Evolutionary conservation across 2,329 filamentous ascomycete genomes (phyloP), one percentile per base, ranked within the genome.

Genomic region (Elsinoe arachidis): DNA sequence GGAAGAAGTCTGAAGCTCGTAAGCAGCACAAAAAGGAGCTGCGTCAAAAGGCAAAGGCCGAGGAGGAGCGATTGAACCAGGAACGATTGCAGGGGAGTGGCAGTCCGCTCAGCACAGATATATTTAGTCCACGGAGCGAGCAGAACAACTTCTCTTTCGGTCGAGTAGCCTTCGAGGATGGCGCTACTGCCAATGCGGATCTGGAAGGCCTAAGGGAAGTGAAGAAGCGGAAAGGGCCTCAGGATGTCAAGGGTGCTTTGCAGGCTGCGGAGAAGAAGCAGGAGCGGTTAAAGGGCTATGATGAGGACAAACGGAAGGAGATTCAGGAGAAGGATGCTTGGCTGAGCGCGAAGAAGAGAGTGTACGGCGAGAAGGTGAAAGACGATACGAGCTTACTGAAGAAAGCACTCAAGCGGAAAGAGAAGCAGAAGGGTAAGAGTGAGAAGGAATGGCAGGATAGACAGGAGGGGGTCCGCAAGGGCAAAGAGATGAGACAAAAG

Each of bases 321-420:
- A 86, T 97, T 44, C 84, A 90, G 60, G 89, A 96, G 72, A 97
- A 97, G 77, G 92, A 99, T 66, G 78, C 85, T 58, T 99, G 93
- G 93, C 78, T 96, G 59, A 92, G 88, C 49, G 93, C 93, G 2
- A 87, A 92, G 72, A 89, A 90, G 72, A 84, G 87, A 21, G 90
- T 87, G 1, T 88, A 95, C 70, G 93, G 93, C 51, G 91, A 96
- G 68, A 88, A 89, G 69, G 86, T 96, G 34, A 84, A 84, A 60
- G 90, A 97, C 67, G 90, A 96, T 70, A 89, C 90, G 61, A 83
- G 81, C 46, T 74, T 96, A 58, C 79, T 99, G 26, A 96, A 96
- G 79, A 96, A 96, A 78, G 88, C 91, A 0, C 78, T 97, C 63
- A 96, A 96, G 80, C 85, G 92, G 63, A 95, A 96, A 76, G 90